Evolutionary conservation across 768 basidiomycete species (phyloP), one percentile per base, ranked within the genome.

Genomic region (Fistulinella prunicolor): DNA sequence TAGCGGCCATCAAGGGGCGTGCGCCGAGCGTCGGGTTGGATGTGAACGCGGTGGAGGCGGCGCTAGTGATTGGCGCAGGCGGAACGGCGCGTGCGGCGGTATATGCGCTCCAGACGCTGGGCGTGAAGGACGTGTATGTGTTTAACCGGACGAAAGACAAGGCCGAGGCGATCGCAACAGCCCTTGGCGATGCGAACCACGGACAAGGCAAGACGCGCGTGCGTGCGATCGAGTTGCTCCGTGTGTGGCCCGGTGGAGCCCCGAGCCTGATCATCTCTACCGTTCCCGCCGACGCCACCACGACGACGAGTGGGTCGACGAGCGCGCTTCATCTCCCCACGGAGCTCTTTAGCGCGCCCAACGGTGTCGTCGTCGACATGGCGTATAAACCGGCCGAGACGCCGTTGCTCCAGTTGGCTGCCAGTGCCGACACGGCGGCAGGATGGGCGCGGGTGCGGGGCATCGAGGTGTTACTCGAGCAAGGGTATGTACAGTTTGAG

Each of bases 81-180:
- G 95, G 95, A 2, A 96, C 95, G 0, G 85, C 90, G 16, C 88
- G 95, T 16, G 95, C 95, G 0, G 95, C 95, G 1, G 82, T 98
- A 51, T 96, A 93, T 61, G 93, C 95, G 3, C 69, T 97, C 38
- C 79, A 86, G 54, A 70, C 70, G 24, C 71, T 94, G 2, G 82
- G 84, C 6, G 78, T 85, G 30, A 69, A 76, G 42, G 75, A 70
- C 6, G 86, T 98, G 56, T 94, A 92, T 66, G 64, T 99, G 17
- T 93, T 77, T 73, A 99, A 98, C 69, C 81, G 96, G 38, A 97
- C 95, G 0, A 65, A 60, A 16, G 71, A 64, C 47, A 89, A 89
- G 58, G 95, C 93, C 1, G 72, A 82, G 56, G 78, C 76, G 35
- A 74, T 99, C 23, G 82, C 78, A 3, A 55, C 59, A 5, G 76